Base-by-base conservation (phyloP, 2,329 filamentous ascomycete species). In the Colletotrichum sp. region DNA sequence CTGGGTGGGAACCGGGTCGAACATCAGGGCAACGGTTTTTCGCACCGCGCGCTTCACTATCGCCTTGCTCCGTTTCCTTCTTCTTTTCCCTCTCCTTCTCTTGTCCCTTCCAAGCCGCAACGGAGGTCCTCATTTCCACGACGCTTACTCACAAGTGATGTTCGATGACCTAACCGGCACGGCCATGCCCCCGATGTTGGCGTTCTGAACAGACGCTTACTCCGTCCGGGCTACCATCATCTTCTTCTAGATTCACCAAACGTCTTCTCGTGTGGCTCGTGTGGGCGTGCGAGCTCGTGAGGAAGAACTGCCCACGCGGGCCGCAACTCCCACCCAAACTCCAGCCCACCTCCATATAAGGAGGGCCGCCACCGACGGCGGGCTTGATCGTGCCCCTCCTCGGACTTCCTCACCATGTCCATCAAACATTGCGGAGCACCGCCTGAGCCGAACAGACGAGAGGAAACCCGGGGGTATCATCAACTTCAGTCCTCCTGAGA, bases 121-220 rank as follows among this genome's bases (percentile, higher is more conserved):
- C 63, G 36, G 62, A 13, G 34, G 34, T 12, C 31, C 18, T 21
- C 7, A 61, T 34, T 33, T 34, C 43, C 34, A 63, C 62, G 62
- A 72, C 69, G 72, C 72, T 74, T 72, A 74, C 68, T 74, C 72
- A 72, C 63, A 63, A 24, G 55, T 55, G 57, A 24, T 36, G 69
- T 58, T 74, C 63, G 62, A 72, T 74, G 72, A 74, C 57, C 43
- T 72, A 54, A 67, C 68, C 47, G 34, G 57, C 57, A 67, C 66
- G 69, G 63, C 72, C 68, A 74, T 29, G 38, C 55, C 57, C 59
- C 43, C 27, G 67, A 62, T 70, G 31, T 33, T 43, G 64, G 54
- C 43, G 29, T 65, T 61, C 38, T 47, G 43, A 58, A 67, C 18
- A 71, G 27, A 36, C 57, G 62, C 29, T 72, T 71, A 51, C 62